phyloP scores from a whole-genome alignment of 177 flowering plant species.

The Telopea speciosissima region DNA sequence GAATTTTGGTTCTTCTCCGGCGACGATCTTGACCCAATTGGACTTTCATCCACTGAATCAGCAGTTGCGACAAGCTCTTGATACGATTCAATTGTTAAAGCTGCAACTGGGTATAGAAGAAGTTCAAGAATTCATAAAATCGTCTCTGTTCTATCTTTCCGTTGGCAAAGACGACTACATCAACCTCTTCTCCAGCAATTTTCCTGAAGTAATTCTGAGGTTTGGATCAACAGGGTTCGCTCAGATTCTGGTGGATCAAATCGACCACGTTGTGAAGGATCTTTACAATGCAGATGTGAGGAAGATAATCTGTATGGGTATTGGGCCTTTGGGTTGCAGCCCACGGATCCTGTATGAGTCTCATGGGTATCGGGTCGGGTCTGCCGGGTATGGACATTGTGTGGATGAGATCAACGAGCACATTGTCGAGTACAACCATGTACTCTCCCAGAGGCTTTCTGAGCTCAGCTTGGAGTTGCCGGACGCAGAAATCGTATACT shows the following conservation, averaged over 20 bases:
- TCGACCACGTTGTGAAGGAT: conserved; percentile 27
- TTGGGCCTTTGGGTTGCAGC: conserved; percentile 64
- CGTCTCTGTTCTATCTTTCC: conserved; percentile 62
- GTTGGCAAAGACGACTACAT: conserved; percentile 67
- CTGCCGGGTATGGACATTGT: conserved; percentile 21
- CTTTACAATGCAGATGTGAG: conserved; percentile 42
- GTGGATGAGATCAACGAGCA: conserved; percentile 34
- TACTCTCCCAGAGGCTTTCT: conserved; percentile 32
- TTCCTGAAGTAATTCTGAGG: conserved; percentile 13
- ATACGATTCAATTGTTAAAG: conserved; percentile 61
- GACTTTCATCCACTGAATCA: conserved; percentile 49
- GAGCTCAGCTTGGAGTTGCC: conserved; percentile 32
- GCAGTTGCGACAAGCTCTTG: conserved; percentile 63
- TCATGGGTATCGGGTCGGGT: not conserved
- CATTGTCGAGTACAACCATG: conserved; percentile 40
- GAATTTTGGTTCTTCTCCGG: conserved; percentile 62
- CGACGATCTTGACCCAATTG: conserved; percentile 45
- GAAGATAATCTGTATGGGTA: conserved; percentile 49
- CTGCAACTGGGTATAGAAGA: conserved; percentile 34
- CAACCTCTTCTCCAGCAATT: conserved; percentile 28
- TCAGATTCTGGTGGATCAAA: conserved; percentile 39
- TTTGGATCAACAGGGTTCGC: conserved; percentile 25
- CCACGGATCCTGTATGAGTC: conserved; percentile 39
- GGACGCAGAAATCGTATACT: conserved; percentile 44
- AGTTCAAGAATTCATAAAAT: conserved; percentile 26